These are phyloP conservation scores for Cryptosporidium muris DNA, from an alignment of 169 alveolate genomes.

Conservation along the genomic window DNA sequence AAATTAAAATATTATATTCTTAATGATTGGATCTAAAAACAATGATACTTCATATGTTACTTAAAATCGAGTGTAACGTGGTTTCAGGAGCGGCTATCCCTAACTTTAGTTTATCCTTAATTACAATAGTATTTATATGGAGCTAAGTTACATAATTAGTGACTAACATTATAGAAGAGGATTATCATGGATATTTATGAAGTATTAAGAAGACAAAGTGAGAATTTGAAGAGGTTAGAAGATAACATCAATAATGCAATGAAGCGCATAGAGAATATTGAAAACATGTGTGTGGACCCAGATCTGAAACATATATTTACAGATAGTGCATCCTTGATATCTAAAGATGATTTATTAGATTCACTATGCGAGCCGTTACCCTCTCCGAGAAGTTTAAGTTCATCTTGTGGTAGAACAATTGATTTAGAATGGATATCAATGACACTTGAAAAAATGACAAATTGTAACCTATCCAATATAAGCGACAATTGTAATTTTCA, in stretches of 20 bases:
- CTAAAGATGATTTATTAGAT: background rate
- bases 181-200: background rate
- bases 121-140: too few relatives aligned
- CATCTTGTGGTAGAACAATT: background rate
- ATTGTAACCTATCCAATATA: background rate
- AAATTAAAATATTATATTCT: too few relatives aligned
- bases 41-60: too few relatives aligned
- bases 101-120: too few relatives aligned
- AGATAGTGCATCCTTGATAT: background rate
- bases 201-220: constrained; percentile 26
- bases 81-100: too few relatives aligned
- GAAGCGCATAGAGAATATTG: constrained; percentile 48
- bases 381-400: background rate
- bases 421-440: background rate
- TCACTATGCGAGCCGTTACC: background rate
- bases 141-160: too few relatives aligned
- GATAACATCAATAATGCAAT: constrained; percentile 20
- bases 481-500: too few relatives aligned
- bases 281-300: background rate
- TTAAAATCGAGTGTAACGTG: too few relatives aligned
- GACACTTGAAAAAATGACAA: background rate
- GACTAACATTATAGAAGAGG: too few relatives aligned
- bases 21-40: too few relatives aligned
- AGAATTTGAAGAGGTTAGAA: constrained; percentile 25
- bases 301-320: background rate